Evolutionary conservation across 305 asterid species (phyloP), one percentile per base, ranked within the genome.

Genomic region (Fraxinus greggii): DNA sequence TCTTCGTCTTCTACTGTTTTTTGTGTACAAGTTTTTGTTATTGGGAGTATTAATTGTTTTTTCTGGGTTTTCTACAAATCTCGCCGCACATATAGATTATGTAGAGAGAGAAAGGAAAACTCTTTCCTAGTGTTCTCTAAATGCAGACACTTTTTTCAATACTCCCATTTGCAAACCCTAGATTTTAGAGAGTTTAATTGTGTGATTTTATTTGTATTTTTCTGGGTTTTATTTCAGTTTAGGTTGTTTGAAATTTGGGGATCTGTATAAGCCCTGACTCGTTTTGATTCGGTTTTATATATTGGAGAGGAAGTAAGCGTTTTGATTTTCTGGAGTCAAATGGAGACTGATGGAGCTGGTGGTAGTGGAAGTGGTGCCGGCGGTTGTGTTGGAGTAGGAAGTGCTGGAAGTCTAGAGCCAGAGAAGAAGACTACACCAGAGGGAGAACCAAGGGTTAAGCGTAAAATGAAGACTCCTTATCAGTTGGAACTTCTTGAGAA

Each of bases 391-490:
- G 72, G 79, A 8, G 87, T 85, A 13, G 86, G 82, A 4, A 89
- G 82, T 82, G 89, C 83, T 69, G 89, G 33, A 54, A 86, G 84
- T 80, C 84, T 82, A 83, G 97, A 85, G 83, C 77, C 75, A 78
- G 91, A 87, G 86, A 89, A 86, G 87, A 89, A 87, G 90, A 86
- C 82, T 83, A 28, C 79, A 61, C 81, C 88, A 1, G 96, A 88
- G 77, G 91, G 91, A 33, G 97, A 91, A 85, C 86, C 89, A 19
- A 93, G 84, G 86, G 91, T 86, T 48, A 93, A 92, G 88, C 90
- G 98, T 85, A 91, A 89, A 86, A 92, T 92, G 97, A 94, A 94
- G 91, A 94, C 98, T 75, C 91, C 97, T 85, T 87, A 92, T 54
- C 97, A 93, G 91, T 85, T 93, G 88, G 95, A 93, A 84, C 83